phyloP scores from a whole-genome alignment of 805 yeast genomes.

The Candida insectalens region DNA sequence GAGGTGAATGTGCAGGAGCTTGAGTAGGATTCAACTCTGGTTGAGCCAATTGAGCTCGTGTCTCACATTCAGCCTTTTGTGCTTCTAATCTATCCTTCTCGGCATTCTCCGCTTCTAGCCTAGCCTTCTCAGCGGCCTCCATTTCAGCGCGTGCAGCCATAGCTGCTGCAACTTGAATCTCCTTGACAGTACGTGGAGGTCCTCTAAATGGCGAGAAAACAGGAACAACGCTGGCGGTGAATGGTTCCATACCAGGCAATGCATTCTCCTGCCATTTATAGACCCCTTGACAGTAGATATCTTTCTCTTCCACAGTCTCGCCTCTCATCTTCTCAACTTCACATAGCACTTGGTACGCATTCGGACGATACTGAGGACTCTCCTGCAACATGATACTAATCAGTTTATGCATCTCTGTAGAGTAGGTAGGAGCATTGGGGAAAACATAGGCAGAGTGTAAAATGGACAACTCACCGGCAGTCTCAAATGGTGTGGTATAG shows the following conservation, averaged over 20 bases:
- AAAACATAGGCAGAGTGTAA: slow-evolving; percentile 75
- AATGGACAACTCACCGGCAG: slow-evolving; percentile 77
- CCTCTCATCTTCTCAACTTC: slow-evolving; percentile 56
- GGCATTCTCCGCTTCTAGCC: not conserved
- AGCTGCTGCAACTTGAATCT: too few species aligned
- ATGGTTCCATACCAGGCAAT: slow-evolving; percentile 20
- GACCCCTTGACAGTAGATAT: slow-evolving; percentile 25
- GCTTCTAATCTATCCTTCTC: too few species aligned
- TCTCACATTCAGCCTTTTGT: not conserved
- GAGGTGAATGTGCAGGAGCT: too few species aligned
- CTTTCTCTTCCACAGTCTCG: slow-evolving; percentile 9
- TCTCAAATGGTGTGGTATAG: slow-evolving; percentile 92
- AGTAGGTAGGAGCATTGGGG: slow-evolving; percentile 58
- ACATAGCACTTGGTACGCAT: slow-evolving; percentile 66
- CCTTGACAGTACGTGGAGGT: not conserved
- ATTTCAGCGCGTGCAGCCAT: too few species aligned
- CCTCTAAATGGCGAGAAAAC: slow-evolving; percentile 21
- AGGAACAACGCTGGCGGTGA: slow-evolving; percentile 20
- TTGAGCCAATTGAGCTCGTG: too few species aligned
- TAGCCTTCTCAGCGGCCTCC: not conserved
- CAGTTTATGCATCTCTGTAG: slow-evolving; percentile 64
- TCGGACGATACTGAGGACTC: slow-evolving; percentile 76
- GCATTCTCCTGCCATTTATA: slow-evolving; percentile 19
- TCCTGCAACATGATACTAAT: slow-evolving; percentile 75
- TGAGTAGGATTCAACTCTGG: too few species aligned